Percentiles rank a stretch among this genome's conserved stretches.
Conservation (phyloP, 179 eudicot species). For the Pouteria campechiana region DNA sequence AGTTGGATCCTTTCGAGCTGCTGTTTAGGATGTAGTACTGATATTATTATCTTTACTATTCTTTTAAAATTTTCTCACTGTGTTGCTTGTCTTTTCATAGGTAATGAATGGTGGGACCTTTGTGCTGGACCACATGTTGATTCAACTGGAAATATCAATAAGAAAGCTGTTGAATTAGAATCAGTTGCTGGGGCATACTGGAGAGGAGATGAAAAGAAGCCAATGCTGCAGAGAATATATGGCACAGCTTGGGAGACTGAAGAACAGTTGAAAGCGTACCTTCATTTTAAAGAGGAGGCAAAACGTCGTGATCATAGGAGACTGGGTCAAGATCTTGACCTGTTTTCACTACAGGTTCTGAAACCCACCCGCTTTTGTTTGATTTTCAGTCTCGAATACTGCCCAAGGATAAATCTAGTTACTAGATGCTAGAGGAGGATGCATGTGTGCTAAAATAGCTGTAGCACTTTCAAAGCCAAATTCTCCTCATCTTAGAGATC, state of each 20-base stretch:
- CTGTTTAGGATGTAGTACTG: no score
- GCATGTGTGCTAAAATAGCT: no score
- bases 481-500: no score
- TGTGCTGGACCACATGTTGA: slow-evolving; percentile 99
- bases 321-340: slow-evolving; percentile 96
- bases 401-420: no score
- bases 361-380: no score
- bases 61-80: slow-evolving; percentile 4
- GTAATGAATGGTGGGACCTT: slow-evolving; percentile 99
- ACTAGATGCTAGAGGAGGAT: no score
- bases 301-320: slow-evolving; percentile 93
- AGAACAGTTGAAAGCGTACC: slow-evolving; percentile 83
- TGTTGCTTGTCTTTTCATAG: slow-evolving; percentile 23
- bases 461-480: no score
- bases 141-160: slow-evolving; percentile 79
- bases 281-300: slow-evolving; percentile 92
- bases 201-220: slow-evolving; percentile 88
- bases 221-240: slow-evolving; percentile 96
- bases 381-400: no score
- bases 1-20: no score
- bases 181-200: slow-evolving; percentile 99
- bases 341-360: slow-evolving; percentile 98
- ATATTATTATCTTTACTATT: not conserved
- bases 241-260: slow-evolving; percentile 99
- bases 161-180: slow-evolving; percentile 88